phyloP scores from a whole-genome alignment of 345 rosid species.

The Syzygium jambos region DNA sequence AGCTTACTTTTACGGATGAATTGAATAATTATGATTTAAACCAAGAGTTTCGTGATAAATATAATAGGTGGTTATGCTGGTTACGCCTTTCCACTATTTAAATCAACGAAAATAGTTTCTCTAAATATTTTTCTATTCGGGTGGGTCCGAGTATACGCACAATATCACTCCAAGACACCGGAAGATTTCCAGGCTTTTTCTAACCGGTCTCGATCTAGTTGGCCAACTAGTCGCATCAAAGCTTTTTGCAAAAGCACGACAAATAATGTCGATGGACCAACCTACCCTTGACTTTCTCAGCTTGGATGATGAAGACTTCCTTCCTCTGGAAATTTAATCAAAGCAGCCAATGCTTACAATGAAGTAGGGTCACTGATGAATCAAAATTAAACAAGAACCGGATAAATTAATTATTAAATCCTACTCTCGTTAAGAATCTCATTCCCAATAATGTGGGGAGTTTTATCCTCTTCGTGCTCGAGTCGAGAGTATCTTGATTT shows the following conservation, averaged over 20 bases:
- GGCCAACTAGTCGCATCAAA: background rate
- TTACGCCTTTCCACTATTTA: background rate
- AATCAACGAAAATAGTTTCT: background rate
- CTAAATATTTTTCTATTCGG: background rate
- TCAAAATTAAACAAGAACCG: background rate
- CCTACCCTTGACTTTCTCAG: background rate
- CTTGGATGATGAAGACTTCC: too few relatives aligned
- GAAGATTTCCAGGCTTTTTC: background rate
- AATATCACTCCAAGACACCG: background rate
- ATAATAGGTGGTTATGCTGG: background rate
- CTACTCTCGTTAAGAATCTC: too few relatives aligned
- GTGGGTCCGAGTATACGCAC: background rate
- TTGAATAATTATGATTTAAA: background rate
- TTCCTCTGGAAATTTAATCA: too few relatives aligned
- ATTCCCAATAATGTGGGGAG: background rate
- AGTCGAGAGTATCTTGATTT: too few relatives aligned
- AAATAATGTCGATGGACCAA: background rate
- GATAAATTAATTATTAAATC: too few relatives aligned
- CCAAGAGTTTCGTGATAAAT: background rate
- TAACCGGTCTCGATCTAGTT: background rate
- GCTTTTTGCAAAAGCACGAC: background rate
- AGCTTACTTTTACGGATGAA: background rate
- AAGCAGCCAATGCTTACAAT: background rate
- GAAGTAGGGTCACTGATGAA: background rate
- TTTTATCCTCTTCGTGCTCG: background rate